Evolutionary conservation across 1,284 basidiomycete species (phyloP), one percentile per base, ranked within the genome.

Genomic region (Marasmius oreades): DNA sequence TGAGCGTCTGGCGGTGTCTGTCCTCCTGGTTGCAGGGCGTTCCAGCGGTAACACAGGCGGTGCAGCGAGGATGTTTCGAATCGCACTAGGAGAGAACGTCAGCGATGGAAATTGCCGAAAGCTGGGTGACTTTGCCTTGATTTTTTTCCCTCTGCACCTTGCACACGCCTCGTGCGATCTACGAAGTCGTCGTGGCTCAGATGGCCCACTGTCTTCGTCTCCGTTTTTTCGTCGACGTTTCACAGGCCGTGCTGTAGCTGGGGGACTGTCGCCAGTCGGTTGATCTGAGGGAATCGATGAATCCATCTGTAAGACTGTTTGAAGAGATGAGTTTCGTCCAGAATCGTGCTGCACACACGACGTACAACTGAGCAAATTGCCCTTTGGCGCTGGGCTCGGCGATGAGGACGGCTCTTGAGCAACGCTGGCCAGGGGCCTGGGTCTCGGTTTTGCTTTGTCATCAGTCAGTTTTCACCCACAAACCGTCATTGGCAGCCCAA

Each of bases 121-220:
- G 80, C 85, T 83, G 84, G 79, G 88, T n/a, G n/a, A n/a, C n/a
- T 87, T 85, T 88, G 86, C 90, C 88, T 92, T 92, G 75, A 91
- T 92, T 86, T 92, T 91, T 82, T 92, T 92, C 75, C 85, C 88
- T 80, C 90, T 87, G 79, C 90, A 92, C 69, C 90, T 82, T 62
- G 89, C 85, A 78, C 90, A 92, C 61, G 90, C 90, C 73, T 92
- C 90, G 76, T 92, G 90, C 65, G 89, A 91, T 66, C 90, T 84
- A 64, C 90, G 79, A 66, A 92, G 80, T 58, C 90, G 82, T 65
- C 90, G 81, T 51, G 88, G 86, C 69, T 90, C 88, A 53, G 80
- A 72, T 26, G 79, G 69, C 39, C 73, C 65, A 20, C 73, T 71
- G 37, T 85, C 84, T 52, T 85, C 85, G 20, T 76, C 75, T 23